Evolutionary conservation across 2,329 filamentous ascomycete genomes (phyloP).

Genomic region (Plectosphaerella sp.): DNA sequence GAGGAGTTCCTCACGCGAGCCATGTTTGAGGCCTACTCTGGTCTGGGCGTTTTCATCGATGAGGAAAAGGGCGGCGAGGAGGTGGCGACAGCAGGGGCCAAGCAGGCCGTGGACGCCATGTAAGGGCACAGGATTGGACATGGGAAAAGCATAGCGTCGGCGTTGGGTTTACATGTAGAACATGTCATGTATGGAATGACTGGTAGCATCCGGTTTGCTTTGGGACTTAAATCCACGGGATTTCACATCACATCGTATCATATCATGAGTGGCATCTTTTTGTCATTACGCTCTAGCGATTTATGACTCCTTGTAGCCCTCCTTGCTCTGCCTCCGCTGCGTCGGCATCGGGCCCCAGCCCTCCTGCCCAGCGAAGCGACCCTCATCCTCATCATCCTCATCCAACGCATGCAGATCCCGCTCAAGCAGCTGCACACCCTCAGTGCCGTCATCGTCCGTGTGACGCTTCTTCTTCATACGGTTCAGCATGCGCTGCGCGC

Average conservation of each 20-base stretch:
- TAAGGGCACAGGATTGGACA: background rate
- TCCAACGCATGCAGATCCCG: background rate
- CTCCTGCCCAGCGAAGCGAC: background rate
- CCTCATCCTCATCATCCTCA: background rate
- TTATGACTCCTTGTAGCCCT: background rate
- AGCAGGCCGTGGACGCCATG: constrained; percentile 36
- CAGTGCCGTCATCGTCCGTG: background rate
- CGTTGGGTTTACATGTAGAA: constrained; percentile 13
- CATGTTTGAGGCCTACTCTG: constrained; percentile 85
- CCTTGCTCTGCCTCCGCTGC: background rate
- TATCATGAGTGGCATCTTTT: background rate
- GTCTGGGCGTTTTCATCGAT: constrained; percentile 79
- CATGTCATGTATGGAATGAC: too few relatives aligned
- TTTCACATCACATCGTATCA: too few relatives aligned
- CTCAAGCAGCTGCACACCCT: background rate
- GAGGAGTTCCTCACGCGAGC: constrained; percentile 77
- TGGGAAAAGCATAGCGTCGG: constrained; percentile 17
- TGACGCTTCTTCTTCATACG: background rate
- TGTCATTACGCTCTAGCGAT: background rate
- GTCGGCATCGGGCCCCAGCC: background rate
- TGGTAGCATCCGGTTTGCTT: too few relatives aligned
- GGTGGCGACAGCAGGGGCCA: constrained; percentile 26
- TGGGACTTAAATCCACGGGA: too few relatives aligned
- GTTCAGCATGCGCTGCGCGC: background rate
- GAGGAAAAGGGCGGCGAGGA: constrained; percentile 59